Conservation (phyloP, 164 flowering plant genomes). For the Stephania cephalantha region DNA sequence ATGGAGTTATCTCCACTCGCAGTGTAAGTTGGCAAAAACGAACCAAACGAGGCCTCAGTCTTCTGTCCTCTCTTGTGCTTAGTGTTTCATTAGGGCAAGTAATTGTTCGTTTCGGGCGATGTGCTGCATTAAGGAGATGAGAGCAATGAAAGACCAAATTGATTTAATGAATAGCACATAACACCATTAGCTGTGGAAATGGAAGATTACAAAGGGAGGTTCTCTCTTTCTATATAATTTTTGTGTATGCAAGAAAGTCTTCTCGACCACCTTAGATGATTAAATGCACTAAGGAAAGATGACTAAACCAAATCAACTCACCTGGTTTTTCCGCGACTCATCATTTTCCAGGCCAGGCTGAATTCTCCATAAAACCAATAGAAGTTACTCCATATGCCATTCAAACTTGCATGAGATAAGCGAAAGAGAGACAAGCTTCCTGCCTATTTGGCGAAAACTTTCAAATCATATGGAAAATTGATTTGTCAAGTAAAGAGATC, state of each 20-base stretch:
- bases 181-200: too few relatives aligned
- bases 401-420: neutral
- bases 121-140: neutral
- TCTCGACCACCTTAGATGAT: neutral
- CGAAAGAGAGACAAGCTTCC: neutral
- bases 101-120: too few relatives aligned
- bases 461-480: too few relatives aligned
- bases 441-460: neutral
- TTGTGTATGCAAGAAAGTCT: neutral
- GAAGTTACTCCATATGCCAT: neutral
- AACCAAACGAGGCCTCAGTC: too few relatives aligned
- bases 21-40: too few relatives aligned
- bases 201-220: neutral
- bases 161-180: too few relatives aligned
- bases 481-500: neutral
- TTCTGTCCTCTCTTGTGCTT: too few relatives aligned
- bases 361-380: neutral
- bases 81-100: too few relatives aligned
- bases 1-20: too few relatives aligned
- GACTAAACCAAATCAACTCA: neutral
- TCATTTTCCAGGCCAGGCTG: neutral
- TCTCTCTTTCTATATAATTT: neutral
- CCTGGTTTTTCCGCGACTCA: neutral
- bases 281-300: neutral
- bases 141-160: neutral